Percentiles rank a stretch among this genome's conserved stretches.
phyloP scores from a whole-genome alignment of 495 filamentous ascomycete genomes.

The Tuber calosporum region DNA sequence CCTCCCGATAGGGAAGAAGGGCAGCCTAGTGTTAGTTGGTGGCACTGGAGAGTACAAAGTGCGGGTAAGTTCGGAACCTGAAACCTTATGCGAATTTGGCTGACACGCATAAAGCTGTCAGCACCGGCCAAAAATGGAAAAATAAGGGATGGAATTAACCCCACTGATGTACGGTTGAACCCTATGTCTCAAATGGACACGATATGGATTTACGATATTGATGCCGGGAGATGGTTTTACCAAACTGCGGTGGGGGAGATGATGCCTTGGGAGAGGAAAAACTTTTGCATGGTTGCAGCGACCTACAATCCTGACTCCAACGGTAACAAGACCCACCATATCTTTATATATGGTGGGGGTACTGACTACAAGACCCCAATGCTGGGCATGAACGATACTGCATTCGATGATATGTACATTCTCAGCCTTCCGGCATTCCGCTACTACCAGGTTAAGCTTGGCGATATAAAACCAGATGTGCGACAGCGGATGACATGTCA shows the following conservation, averaged over 20 bases:
- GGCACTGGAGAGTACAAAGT: conserved; percentile 14
- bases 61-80: not conserved
- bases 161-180: conserved; percentile 8
- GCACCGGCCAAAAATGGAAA: not conserved
- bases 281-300: conserved; percentile 11
- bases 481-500: conserved; percentile 14
- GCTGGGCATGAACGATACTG: conserved; percentile 11
- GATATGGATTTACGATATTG: conserved; percentile 16
- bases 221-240: conserved; percentile 2
- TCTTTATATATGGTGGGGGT: conserved; percentile 12
- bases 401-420: conserved; percentile 13
- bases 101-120: not conserved
- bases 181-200: conserved; percentile 17
- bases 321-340: conserved; percentile 5
- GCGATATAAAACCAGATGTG: conserved; percentile 2
- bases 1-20: conserved; percentile 11
- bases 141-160: conserved; percentile 1
- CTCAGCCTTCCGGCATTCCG: conserved; percentile 13
- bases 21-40: conserved; percentile 9
- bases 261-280: conserved; percentile 9
- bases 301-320: not conserved
- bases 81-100: not conserved
- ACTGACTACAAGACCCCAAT: conserved; percentile 12
- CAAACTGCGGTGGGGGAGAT: conserved; percentile 10
- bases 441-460: conserved; percentile 9